phyloP scores from a whole-genome alignment of 2,329 filamentous ascomycete genomes.

The Colletotrichum sublineola region DNA sequence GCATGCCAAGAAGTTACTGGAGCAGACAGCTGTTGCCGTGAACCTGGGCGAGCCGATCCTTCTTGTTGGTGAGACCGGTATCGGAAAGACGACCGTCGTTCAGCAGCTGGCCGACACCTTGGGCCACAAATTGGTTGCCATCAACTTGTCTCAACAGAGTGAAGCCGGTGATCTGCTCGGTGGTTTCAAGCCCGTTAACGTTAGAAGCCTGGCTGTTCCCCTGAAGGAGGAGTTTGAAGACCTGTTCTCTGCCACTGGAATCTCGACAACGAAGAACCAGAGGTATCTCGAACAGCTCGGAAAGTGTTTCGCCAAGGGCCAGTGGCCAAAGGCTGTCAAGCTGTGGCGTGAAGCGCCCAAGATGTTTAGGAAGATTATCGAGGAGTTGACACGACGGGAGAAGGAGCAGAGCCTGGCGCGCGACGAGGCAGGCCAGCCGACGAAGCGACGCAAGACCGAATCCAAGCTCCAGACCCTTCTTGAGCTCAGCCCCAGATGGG shows the following conservation, averaged over 20 bases:
- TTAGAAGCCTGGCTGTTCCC: conserved; percentile 87
- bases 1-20: conserved; percentile 85
- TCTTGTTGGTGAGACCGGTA: conserved; percentile 98
- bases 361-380: conserved; percentile 82
- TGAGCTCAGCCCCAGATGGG: conserved; percentile 78
- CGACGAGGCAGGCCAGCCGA: conserved; percentile 65
- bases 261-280: conserved; percentile 89
- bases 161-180: conserved; percentile 96
- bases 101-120: conserved; percentile 90
- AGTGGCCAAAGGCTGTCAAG: conserved; percentile 89
- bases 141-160: conserved; percentile 98
- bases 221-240: conserved; percentile 95
- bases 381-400: conserved; percentile 64
- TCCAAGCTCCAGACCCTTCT: conserved; percentile 75
- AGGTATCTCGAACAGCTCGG: conserved; percentile 85
- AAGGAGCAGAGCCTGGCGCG: conserved; percentile 53
- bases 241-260: conserved; percentile 85
- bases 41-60: conserved; percentile 89
- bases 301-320: conserved; percentile 83
- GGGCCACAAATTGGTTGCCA: conserved; percentile 88
- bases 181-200: conserved; percentile 95
- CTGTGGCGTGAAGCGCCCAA: conserved; percentile 91
- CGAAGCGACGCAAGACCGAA: conserved; percentile 76
- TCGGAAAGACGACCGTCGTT: conserved; percentile 96
- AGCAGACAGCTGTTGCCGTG: conserved; percentile 88